Base-by-base conservation (phyloP, 176 grass and related monocot genomes). In the Musa acuminata region DNA sequence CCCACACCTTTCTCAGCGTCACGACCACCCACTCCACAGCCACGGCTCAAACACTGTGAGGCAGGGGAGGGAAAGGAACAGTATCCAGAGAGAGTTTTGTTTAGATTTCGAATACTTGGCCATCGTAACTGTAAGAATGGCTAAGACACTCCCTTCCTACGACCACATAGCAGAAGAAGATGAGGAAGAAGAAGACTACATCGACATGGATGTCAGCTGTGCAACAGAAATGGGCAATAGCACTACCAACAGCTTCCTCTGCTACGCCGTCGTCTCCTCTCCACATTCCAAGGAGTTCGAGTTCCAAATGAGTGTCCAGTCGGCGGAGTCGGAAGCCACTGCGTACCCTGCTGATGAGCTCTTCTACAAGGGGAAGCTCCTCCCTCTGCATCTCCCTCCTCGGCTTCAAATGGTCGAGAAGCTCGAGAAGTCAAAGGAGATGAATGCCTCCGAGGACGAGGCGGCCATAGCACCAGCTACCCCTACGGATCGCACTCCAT, bases 311-410 rank as follows among this genome's bases (percentile, higher is more conserved):
- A 8, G 85, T 55, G 49, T 87, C 86, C 78, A 74, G 85, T 63
- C 80, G 55, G 83, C 65, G 53, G 82, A 73, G 71, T 72, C 5
- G 22, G 57, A 63, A 43, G 19, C 58, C 59, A 21, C 59, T n/a
- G 17, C 74, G 11, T 76, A 27, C 23, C 57, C 74, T 26, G 93
- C 89, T 0, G 93, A 97, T 62, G 85, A 97, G 82, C 89, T 93
- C 67, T 97, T 97, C 84, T 93, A 93, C 89, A 90, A 97, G 76
- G 93, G 93, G 0, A 90, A 90, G 80, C 85, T 97, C 57, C 90
- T 97, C 54, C 93, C 93, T 29, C 87, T 97, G 64, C 93, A 93
- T 83, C 74, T 84, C 67, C 85, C 83, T 16, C 89, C 83, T 59
- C 89, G 93, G 57, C 76, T 83, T 49, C 93, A 90, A 84, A 92